Percentiles rank a stretch among this genome's conserved stretches.
Conservation (phyloP, 495 filamentous ascomycete species). For the Bacidia rubella region DNA sequence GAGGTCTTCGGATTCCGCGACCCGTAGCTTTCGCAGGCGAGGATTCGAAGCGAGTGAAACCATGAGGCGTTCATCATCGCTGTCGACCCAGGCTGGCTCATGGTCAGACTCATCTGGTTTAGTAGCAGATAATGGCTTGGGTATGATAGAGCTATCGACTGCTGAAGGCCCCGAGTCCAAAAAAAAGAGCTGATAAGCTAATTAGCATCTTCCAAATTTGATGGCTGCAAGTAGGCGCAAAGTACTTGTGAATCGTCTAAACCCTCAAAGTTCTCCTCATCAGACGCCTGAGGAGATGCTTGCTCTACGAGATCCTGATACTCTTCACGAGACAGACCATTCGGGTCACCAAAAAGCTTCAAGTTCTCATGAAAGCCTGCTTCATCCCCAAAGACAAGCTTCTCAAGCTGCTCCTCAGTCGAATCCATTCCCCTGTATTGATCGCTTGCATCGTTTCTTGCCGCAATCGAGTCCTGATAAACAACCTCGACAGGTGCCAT, state of each 20-base stretch:
- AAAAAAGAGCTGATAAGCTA: slow-evolving; percentile 47
- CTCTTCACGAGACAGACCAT: neutral
- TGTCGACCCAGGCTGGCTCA: slow-evolving; percentile 74
- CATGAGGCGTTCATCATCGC: slow-evolving; percentile 78
- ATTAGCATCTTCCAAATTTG: slow-evolving; percentile 16
- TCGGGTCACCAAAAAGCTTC: slow-evolving; percentile 21
- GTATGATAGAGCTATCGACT: slow-evolving; percentile 33
- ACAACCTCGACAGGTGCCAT: neutral
- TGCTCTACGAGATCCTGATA: neutral
- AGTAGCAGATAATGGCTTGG: slow-evolving; percentile 25
- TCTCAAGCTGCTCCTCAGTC: slow-evolving; percentile 71
- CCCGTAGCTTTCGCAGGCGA: slow-evolving; percentile 66
- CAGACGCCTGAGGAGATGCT: slow-evolving; percentile 16
- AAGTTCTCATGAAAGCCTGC: slow-evolving; percentile 64
- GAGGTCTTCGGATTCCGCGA: slow-evolving; percentile 68
- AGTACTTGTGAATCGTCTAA: slow-evolving; percentile 50
- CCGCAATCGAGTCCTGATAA: neutral
- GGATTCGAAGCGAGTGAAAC: slow-evolving; percentile 65
- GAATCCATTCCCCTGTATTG: slow-evolving; percentile 52
- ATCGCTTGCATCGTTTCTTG: slow-evolving; percentile 16
- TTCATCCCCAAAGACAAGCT: slow-evolving; percentile 72
- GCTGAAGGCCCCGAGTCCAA: slow-evolving; percentile 44
- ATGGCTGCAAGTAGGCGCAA: neutral
- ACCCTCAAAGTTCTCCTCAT: slow-evolving; percentile 27
- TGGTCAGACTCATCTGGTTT: slow-evolving; percentile 25